Percentiles rank a stretch among this genome's conserved stretches.
These are phyloP conservation scores for Nitzschia palea DNA, from an alignment of 108 stramenopile species.

Conservation along the genomic window DNA sequence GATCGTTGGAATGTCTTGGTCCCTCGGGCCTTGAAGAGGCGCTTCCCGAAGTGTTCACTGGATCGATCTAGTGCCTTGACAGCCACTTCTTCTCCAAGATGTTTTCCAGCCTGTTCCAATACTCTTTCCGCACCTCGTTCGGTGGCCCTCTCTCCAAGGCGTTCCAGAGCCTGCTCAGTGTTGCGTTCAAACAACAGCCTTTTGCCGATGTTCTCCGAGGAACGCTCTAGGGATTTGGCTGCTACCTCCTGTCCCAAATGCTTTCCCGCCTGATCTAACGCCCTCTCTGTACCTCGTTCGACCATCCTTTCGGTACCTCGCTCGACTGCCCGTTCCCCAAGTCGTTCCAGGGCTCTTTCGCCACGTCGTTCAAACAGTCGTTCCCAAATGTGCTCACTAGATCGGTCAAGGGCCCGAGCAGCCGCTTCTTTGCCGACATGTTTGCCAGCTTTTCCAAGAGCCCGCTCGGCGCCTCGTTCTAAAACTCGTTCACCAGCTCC, in stretches of 20 bases:
- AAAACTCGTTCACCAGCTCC: conserved; percentile 1
- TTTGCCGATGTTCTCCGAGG: too few species aligned
- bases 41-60: not conserved
- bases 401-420: not conserved
- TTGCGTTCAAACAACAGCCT: too few species aligned
- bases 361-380: not conserved
- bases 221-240: too few species aligned
- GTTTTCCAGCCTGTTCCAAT: too few species aligned
- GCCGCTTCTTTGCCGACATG: not conserved
- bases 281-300: conserved; percentile 6
- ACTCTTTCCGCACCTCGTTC: too few species aligned
- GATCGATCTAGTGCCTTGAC: not conserved
- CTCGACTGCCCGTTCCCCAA: conserved; percentile 6
- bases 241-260: too few species aligned
- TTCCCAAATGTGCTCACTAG: not conserved
- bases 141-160: not conserved
- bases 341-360: not conserved
- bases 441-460: not conserved
- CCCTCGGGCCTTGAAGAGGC: not conserved
- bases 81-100: not conserved
- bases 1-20: not conserved
- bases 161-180: not conserved
- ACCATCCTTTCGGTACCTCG: conserved; percentile 6
- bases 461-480: conserved; percentile 12
- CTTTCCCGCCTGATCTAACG: too few species aligned